Conservation (phyloP, 805 yeast genomes). For the Myxozyma kluyveri region DNA sequence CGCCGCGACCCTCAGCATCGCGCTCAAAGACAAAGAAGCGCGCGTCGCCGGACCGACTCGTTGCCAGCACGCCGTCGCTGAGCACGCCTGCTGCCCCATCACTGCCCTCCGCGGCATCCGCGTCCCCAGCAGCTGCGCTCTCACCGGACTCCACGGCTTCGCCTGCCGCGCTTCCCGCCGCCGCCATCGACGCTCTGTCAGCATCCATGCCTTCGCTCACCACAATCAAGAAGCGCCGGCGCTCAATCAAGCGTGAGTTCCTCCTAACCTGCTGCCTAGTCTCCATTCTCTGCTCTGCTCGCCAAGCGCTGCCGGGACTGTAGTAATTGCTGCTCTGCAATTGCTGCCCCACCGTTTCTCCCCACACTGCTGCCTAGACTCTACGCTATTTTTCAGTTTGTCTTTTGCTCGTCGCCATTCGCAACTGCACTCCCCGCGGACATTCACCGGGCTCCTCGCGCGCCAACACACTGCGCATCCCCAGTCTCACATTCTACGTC, state of each 20-base stretch:
- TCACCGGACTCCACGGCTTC: not conserved
- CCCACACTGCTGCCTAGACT: not conserved
- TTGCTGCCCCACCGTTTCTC: not conserved
- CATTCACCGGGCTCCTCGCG: conserved; percentile 6
- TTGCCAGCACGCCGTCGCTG: conserved; percentile 5
- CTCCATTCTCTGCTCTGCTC: not conserved
- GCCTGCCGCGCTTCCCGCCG: not conserved
- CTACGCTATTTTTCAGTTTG: not conserved
- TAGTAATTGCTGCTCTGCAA: not conserved
- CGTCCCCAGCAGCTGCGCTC: not conserved
- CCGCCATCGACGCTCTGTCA: not conserved
- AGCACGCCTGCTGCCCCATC: not conserved
- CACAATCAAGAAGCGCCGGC: conserved; percentile 20
- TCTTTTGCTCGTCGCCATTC: not conserved
- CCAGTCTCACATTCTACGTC: too few species aligned
- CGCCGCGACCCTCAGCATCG: conserved; percentile 30
- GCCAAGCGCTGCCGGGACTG: too few species aligned
- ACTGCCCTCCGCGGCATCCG: not conserved
- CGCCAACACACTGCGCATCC: conserved; percentile 12
- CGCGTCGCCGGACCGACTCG: conserved; percentile 27
- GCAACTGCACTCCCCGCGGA: conserved; percentile 3
- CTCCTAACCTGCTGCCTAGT: not conserved
- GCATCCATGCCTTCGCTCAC: conserved; percentile 5
- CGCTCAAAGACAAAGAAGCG: conserved; percentile 29
- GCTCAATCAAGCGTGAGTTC: conserved; percentile 27